phyloP scores from a whole-genome alignment of 192 early-diverging fungal genomes.

The Pecoramyces ruminantium region DNA sequence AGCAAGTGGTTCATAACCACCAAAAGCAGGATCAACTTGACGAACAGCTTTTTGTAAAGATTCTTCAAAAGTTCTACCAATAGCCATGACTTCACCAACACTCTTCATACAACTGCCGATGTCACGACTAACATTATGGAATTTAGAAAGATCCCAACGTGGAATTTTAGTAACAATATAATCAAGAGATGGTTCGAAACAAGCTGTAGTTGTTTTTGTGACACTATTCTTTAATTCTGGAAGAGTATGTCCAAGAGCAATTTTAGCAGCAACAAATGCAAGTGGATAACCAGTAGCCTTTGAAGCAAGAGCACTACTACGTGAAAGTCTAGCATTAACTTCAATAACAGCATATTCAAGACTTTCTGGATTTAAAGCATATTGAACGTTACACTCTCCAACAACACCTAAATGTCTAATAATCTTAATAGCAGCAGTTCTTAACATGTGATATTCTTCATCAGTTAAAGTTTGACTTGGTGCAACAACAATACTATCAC shows the following conservation, averaged over 20 bases:
- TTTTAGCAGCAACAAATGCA: constrained; percentile 95
- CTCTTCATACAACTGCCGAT: constrained; percentile 79
- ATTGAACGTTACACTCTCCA: constrained; percentile 97
- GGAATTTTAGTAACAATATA: constrained; percentile 95
- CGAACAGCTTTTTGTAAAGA: constrained; percentile 90
- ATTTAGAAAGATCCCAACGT: constrained; percentile 92
- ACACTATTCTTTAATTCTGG: constrained; percentile 77
- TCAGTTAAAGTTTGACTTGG: constrained; percentile 92
- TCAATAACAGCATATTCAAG: constrained; percentile 89
- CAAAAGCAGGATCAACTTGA: constrained; percentile 79
- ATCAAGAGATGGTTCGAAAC: constrained; percentile 93
- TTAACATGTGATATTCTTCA: constrained; percentile 90
- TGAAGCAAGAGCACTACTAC: constrained; percentile 72
- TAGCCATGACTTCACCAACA: constrained; percentile 97
- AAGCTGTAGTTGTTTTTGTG: constrained; percentile 84
- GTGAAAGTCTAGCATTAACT: constrained; percentile 89
- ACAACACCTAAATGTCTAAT: constrained; percentile 91
- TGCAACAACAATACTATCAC: constrained; percentile 97
- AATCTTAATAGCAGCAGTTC: constrained; percentile 86
- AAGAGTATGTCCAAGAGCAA: constrained; percentile 76
- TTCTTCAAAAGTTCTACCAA: constrained; percentile 94
- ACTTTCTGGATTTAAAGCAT: constrained; percentile 76
- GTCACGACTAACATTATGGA: constrained; percentile 71
- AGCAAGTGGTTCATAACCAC: constrained; percentile 52
- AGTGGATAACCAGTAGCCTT: constrained; percentile 97